These are phyloP conservation scores for Luvunga scandens DNA, from an alignment of 345 rosid genomes.

Conservation along the genomic window DNA sequence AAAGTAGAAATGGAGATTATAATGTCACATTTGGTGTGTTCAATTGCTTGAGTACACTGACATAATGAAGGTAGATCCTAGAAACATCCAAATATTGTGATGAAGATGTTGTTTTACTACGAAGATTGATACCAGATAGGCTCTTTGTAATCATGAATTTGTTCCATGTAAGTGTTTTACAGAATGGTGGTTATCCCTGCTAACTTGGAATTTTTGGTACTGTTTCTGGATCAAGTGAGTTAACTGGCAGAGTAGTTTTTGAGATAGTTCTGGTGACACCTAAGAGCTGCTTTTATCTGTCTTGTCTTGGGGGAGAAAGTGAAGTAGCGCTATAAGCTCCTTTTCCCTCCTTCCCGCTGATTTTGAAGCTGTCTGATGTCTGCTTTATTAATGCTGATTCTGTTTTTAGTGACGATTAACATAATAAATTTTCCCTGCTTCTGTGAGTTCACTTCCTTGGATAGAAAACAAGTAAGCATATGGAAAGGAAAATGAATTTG, in stretches of 20 bases:
- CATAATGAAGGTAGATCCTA: neutral
- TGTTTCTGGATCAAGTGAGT: neutral
- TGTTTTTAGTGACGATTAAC: neutral
- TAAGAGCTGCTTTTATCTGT: neutral
- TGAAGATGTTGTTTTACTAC: neutral
- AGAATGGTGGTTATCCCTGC: neutral
- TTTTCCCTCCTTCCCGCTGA: neutral
- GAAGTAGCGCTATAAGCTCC: neutral
- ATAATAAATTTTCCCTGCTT: neutral
- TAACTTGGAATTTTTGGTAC: neutral
- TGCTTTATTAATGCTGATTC: neutral
- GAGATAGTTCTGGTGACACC: neutral
- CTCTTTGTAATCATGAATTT: neutral
- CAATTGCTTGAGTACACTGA: neutral
- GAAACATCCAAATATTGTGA: neutral
- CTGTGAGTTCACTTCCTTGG: neutral
- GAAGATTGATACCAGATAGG: neutral
- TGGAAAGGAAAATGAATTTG: neutral
- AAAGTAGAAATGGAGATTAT: conserved; percentile 5
- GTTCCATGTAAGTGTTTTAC: neutral
- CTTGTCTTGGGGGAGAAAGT: neutral
- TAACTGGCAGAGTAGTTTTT: neutral
- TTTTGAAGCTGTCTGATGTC: neutral
- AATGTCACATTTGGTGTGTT: neutral
- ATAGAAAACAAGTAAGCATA: neutral